Evolutionary conservation across 108 stramenopile species (phyloP).

Genomic region (Nannochloropsis gaditana): DNA sequence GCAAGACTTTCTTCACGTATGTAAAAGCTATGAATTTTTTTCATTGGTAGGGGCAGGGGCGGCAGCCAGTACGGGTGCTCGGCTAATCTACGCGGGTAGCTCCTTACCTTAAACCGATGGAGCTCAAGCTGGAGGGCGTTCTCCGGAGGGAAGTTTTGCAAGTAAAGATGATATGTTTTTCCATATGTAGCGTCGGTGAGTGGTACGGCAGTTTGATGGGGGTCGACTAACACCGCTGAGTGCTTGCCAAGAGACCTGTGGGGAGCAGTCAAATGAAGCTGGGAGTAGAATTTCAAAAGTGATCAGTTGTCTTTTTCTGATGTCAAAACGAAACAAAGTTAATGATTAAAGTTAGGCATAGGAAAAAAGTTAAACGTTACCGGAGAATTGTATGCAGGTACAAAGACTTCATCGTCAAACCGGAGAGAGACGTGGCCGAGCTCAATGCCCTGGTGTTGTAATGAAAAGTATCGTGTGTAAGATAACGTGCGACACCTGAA

Average conservation of each 20-base stretch:
- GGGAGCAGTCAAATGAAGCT: not conserved
- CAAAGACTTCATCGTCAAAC: not conserved
- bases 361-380: not conserved
- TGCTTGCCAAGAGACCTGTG: constrained; percentile 3
- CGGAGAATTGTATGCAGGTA: not conserved
- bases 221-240: not conserved
- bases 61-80: no score
- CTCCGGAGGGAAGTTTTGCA: not conserved
- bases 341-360: not conserved
- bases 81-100: no score
- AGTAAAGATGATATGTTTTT: not conserved
- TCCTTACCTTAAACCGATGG: not conserved
- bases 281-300: not conserved
- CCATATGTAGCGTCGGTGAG: not conserved
- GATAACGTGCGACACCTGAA: no score
- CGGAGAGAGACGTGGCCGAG: not conserved
- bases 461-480: no score
- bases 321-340: not conserved
- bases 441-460: not conserved
- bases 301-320: no score
- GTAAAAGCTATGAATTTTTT: not conserved
- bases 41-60: no score
- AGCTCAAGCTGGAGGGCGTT: not conserved
- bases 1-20: not conserved
- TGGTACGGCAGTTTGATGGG: not conserved